Evolutionary conservation across 768 basidiomycete genomes (phyloP), one percentile per base, ranked within the genome.

Genomic region (Floccularia luteovirens): DNA sequence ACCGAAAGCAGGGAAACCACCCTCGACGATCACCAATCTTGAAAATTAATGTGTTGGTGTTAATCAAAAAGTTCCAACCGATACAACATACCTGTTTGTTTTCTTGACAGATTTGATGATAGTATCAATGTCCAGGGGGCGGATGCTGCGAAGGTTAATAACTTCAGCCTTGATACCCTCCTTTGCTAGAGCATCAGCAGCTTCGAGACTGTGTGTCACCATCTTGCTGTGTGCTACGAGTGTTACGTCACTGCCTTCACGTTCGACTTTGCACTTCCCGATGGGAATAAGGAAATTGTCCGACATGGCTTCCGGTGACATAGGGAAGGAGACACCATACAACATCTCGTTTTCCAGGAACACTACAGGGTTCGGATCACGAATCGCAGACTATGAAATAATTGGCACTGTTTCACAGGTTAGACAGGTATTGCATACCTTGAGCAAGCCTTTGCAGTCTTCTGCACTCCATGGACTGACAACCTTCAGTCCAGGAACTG

Each of bases 261-360:
- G 82, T 69, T 98, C 96, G 44, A 98, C 75, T 69, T 98, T 97
- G 60, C 84, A 85, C 70, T 98, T 97, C 58, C 96, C 96, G 56
- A 99, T 96, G 24, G 93, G 94, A 40, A 98, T 70, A 31, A 93
- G 62, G 77, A 91, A 99, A 67, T 89, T 79, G 60, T 93, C 89
- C 38, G 90, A 91, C 81, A 96, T 82, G 52, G 91, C 93, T 55
- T 93, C 93, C 47, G 80, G 61, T 20, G 91, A 90, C 82, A 98
- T 84, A 36, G 93, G 92, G 84, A 98, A 99, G 24, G 85, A 77
- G 48, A 92, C 81, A 64, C 96, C 96, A 68, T 99, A 99, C 59
- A 99, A 64, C 79, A 99, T 91, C 64, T 99, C 96, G 66, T 99
- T 99, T 61, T 99, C 96, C 38, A 99, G 85, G 77, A 99, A 92